Base-by-base conservation (phyloP, 257 asterid genomes). In the Haberlea rhodopensis region DNA sequence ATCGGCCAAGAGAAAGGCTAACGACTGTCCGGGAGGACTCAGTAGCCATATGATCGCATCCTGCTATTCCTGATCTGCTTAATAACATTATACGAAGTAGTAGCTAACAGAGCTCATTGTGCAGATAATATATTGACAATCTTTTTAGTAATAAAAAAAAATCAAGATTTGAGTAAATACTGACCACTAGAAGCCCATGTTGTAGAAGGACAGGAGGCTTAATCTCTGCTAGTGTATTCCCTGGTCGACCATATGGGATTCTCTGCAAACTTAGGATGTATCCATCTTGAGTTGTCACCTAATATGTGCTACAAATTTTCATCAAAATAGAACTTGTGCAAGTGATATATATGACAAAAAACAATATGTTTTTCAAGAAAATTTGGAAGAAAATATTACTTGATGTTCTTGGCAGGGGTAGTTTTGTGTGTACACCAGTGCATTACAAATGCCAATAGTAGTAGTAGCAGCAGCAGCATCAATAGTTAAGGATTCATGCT, bases 201-300 rank as follows among this genome's bases (percentile, higher is more conserved):
- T 80, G 85, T 8, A 80, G 60, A 48, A 80, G 75, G 21, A 80
- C 82, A 0, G 82, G 76, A 10, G 70, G 78, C 62, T 67, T 76
- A n/a, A n/a, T n/a, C 1, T 54, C 61, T 19, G 57, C 73, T 15
- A 48, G 7, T 9, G 66, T 43, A 53, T 69, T 27, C n/a, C 75
- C 79, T 2, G 82, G 66, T 19, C 26, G 67, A 6, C 86, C 83
- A 1, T 20, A 20, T 0, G 86, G 86, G 57, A 81, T 81, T 23
- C 70, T 72, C 40, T 78, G 79, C 81, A 81, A 29, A 71, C 81
- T 75, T 6, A 78, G 79, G 20, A 81, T 78, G 26, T 72, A 75
- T 24, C 86, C 86, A 75, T 81, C 86, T 62, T 21, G 8, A 3
- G 83, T 81, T 28, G 70, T 72, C 67, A 70, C 81, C 80, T 81